Evolutionary conservation across 2,329 filamentous ascomycete genomes (phyloP).

Genomic region (Paracoccidioides brasiliensis): DNA sequence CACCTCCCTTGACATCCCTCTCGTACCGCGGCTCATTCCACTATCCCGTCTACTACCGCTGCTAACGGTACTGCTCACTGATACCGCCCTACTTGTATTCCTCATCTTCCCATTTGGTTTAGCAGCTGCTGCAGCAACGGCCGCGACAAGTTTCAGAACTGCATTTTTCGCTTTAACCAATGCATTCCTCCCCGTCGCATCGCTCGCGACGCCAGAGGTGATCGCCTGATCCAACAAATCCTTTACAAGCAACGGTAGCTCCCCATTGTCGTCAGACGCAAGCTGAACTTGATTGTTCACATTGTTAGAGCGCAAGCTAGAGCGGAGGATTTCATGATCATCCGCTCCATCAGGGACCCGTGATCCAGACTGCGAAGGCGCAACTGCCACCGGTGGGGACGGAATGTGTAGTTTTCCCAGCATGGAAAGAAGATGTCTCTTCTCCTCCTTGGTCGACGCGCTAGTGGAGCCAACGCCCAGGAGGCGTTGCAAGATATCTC

Average conservation of each 20-base stretch:
- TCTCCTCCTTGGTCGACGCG: slow-evolving; percentile 53
- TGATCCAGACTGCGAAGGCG: slow-evolving; percentile 30
- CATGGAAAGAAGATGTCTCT: slow-evolving; percentile 64
- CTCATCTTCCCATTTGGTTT: neutral
- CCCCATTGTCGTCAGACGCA: slow-evolving; percentile 38
- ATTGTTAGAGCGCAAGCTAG: slow-evolving; percentile 21
- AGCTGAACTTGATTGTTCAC: slow-evolving; percentile 11
- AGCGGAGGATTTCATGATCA: slow-evolving; percentile 44
- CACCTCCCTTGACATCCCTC: neutral
- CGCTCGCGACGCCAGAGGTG: slow-evolving; percentile 30
- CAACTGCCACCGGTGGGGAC: slow-evolving; percentile 48
- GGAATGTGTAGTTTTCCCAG: slow-evolving; percentile 73
- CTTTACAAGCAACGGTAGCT: slow-evolving; percentile 41
- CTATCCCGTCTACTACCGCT: neutral
- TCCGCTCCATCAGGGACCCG: slow-evolving; percentile 48
- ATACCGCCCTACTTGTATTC: neutral
- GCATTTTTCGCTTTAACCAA: slow-evolving; percentile 35
- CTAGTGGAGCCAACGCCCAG: slow-evolving; percentile 34
- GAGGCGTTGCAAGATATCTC: slow-evolving; percentile 62
- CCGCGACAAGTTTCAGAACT: slow-evolving; percentile 28
- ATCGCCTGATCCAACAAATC: slow-evolving; percentile 47
- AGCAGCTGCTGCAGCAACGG: neutral
- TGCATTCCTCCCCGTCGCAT: slow-evolving; percentile 33
- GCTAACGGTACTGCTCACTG: neutral
- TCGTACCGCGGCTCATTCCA: neutral